Evolutionary conservation across 768 basidiomycete species (phyloP), one percentile per base, ranked within the genome.

Genomic region (Coprinellus micaceus): DNA sequence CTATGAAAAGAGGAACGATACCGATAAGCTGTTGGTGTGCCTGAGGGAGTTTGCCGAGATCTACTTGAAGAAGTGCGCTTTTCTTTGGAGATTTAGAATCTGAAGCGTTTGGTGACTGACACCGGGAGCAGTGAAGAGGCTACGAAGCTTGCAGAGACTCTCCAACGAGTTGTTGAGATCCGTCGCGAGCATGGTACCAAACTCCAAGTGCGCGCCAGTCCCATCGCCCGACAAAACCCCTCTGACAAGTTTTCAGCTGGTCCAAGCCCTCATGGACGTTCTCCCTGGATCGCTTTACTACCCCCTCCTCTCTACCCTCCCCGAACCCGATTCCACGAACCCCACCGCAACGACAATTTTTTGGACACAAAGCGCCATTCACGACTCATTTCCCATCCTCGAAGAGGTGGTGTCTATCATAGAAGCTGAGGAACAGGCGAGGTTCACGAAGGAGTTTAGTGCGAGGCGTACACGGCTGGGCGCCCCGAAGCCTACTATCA

Each of bases 381-480:
- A 91, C 63, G 79, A 93, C 55, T 82, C 84, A 0, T 81, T 97
- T 1, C 83, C 82, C 2, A 67, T 86, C 2, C 67, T 95, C 0
- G 80, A 91, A 63, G 89, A 96, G 65, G 78, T 95, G 36, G 73
- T 91, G 2, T 60, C 66, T 1, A 71, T 93, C 1, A 61, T 79
- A 11, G 91, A 94, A 66, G 69, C 70, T 11, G 77, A 84, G 10
- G 93, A 96, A 69, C 74, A 78, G 19, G 71, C 73, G 36, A 67
- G 66, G 1, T 71, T 87, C 45, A 80, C 79, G 47, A 83, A 73
- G 54, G 92, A 97, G 66, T 78, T 96, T 37, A 81, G 85, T 26
- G 91, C 82, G 61, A 83, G 92, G 15, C 79, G 94, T 44, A 88
- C 79, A 59, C 81, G 97, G 21, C 75, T 99, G 13, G 85, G 84